Evolutionary conservation across 768 basidiomycete genomes (phyloP).

Genomic region (Botryobasidium botryosum): DNA sequence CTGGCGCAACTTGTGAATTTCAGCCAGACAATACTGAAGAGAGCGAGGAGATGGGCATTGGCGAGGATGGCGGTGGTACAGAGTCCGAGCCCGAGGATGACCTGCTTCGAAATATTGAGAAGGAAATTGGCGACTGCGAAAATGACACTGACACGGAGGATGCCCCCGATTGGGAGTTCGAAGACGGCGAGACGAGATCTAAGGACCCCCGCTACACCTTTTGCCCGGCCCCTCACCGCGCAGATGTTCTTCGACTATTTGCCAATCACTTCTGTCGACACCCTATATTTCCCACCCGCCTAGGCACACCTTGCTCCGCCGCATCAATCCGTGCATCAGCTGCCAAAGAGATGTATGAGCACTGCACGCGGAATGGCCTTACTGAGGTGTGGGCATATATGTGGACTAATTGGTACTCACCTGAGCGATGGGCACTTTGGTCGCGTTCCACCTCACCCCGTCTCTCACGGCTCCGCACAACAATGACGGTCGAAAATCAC

Average conservation of each 20-base stretch:
- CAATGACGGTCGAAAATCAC: constrained; percentile 21
- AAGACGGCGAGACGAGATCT: constrained; percentile 14
- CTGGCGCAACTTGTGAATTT: too few species aligned
- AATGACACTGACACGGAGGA: too few species aligned
- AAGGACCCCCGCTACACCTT: constrained; percentile 15
- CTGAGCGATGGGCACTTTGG: constrained; percentile 21
- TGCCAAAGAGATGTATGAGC: constrained; percentile 22
- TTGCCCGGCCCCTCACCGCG: constrained; percentile 19
- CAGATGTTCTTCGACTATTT: constrained; percentile 16
- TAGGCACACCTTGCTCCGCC: neutral
- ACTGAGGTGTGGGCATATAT: constrained; percentile 23
- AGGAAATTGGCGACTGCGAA: too few species aligned
- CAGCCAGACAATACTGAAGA: too few species aligned
- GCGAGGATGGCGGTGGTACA: too few species aligned
- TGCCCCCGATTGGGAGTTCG: too few species aligned
- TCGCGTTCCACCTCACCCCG: constrained; percentile 17
- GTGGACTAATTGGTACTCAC: constrained; percentile 23
- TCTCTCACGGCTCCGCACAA: too few species aligned
- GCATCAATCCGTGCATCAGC: neutral
- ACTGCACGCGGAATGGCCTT: constrained; percentile 18
- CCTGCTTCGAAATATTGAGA: too few species aligned
- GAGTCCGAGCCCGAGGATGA: too few species aligned
- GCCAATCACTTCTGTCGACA: constrained; percentile 20
- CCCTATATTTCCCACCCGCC: constrained; percentile 16
- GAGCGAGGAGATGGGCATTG: too few species aligned